A percentile compares a stretch with the other conserved stretches of the same genome.
These are phyloP conservation scores for Claviceps pazoutovae DNA, from an alignment of 2,329 filamentous ascomycete species.

Conservation along the genomic window DNA sequence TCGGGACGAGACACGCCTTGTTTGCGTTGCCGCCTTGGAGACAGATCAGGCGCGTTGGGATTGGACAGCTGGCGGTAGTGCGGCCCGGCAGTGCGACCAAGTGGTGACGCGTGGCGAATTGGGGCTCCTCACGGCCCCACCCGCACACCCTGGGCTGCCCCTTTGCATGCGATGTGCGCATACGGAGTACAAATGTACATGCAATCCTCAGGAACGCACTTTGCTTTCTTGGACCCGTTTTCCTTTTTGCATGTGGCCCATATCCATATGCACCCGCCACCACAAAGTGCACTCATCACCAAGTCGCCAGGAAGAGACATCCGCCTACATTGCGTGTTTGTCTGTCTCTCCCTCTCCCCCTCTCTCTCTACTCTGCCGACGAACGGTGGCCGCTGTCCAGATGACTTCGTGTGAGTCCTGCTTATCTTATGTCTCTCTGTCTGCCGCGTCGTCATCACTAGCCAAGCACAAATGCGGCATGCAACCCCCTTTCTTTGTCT, in stretches of 20 bases:
- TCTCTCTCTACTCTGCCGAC: neutral
- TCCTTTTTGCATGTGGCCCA: neutral
- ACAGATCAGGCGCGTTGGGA: too few species aligned
- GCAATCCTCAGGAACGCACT: neutral
- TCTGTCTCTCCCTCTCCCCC: neutral
- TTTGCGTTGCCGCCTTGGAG: neutral
- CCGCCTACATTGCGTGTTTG: neutral
- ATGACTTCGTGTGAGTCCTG: conserved; percentile 4
- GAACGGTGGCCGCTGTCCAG: neutral
- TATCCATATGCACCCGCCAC: neutral
- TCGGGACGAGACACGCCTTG: neutral
- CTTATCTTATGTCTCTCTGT: neutral
- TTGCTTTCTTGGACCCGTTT: neutral
- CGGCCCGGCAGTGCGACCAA: too few species aligned
- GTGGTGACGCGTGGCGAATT: too few species aligned
- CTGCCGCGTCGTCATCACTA: neutral
- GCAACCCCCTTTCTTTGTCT: neutral
- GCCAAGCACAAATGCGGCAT: neutral
- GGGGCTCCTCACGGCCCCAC: too few species aligned
- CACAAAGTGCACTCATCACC: neutral
- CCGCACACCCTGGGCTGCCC: too few species aligned
- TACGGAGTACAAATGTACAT: neutral
- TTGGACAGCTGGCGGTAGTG: too few species aligned
- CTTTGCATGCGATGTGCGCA: too few species aligned
- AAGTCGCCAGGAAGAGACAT: neutral